phyloP scores from a whole-genome alignment of 1,284 basidiomycete genomes.

The Clitocybe nebularis region DNA sequence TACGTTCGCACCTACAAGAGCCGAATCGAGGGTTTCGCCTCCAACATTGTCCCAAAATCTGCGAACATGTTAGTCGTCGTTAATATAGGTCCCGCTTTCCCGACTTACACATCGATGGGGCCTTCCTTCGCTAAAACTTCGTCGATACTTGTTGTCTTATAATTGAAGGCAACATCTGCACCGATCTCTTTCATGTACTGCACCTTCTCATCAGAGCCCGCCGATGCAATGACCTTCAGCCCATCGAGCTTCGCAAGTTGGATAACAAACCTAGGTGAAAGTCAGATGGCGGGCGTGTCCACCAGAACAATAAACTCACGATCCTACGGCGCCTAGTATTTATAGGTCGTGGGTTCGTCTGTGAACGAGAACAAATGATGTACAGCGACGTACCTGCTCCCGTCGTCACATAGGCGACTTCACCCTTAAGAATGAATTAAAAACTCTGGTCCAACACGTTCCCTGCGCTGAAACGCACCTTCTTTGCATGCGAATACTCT shows the following conservation, averaged over 20 bases:
- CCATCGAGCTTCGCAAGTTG: constrained; percentile 64
- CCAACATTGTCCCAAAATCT: constrained; percentile 50
- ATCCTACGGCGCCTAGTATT: constrained; percentile 35
- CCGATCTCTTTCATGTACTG: constrained; percentile 60
- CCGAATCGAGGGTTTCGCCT: constrained; percentile 61
- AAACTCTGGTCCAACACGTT: neutral
- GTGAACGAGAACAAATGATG: no score
- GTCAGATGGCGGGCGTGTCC: neutral
- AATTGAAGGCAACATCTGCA: constrained; percentile 72
- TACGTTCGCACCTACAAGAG: constrained; percentile 45
- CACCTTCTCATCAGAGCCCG: constrained; percentile 70
- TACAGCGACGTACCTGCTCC: constrained; percentile 37
- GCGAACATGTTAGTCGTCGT: constrained; percentile 31
- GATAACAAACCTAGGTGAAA: constrained; percentile 33
- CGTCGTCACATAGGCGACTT: constrained; percentile 53
- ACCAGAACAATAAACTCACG: constrained; percentile 22
- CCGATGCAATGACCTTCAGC: constrained; percentile 69
- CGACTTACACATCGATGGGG: constrained; percentile 50
- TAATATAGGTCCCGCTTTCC: neutral
- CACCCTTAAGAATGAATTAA: constrained; percentile 32
- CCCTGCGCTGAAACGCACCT: constrained; percentile 19
- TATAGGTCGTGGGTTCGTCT: neutral
- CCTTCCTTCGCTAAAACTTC: constrained; percentile 57
- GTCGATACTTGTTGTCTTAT: constrained; percentile 54
- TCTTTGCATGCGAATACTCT: constrained; percentile 34